Evolutionary conservation across 2,329 filamentous ascomycete species (phyloP).

Genomic region (Fusarium paranaense): DNA sequence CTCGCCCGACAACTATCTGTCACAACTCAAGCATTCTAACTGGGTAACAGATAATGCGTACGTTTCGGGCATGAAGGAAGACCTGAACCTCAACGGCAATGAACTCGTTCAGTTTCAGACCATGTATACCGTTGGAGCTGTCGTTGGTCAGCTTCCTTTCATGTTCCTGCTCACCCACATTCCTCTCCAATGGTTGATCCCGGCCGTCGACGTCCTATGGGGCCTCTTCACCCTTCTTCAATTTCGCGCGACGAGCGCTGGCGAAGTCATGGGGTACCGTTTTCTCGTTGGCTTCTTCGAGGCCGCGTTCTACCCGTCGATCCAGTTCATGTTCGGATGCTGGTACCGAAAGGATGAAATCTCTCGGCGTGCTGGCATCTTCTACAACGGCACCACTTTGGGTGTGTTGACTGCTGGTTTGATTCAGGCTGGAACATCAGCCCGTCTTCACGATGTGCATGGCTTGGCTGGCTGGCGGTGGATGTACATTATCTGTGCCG

Average conservation of each 20-base stretch:
- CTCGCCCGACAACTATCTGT: too few relatives aligned
- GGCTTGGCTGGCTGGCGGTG: conserved; percentile 63
- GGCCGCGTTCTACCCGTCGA: conserved; percentile 54
- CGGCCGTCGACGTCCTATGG: conserved; percentile 64
- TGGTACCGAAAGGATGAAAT: conserved; percentile 64
- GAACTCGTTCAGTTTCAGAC: conserved; percentile 66
- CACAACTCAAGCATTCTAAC: background rate
- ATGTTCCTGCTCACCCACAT: conserved; percentile 60
- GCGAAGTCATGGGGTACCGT: conserved; percentile 63
- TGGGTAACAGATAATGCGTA: conserved; percentile 62
- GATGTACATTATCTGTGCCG: conserved; percentile 66
- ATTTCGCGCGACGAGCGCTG: conserved; percentile 60
- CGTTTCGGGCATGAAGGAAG: conserved; percentile 65
- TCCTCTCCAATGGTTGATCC: conserved; percentile 63
- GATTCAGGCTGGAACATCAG: conserved; percentile 57
- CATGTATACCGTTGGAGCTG: conserved; percentile 59
- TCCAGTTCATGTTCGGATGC: conserved; percentile 55
- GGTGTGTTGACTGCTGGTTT: conserved; percentile 65
- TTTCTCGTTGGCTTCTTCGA: conserved; percentile 68
- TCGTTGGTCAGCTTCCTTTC: conserved; percentile 64
- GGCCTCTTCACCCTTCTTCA: conserved; percentile 69
- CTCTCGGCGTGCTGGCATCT: conserved; percentile 61
- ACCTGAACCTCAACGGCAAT: conserved; percentile 63
- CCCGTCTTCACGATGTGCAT: conserved; percentile 55
- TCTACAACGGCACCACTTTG: conserved; percentile 61